Base-by-base conservation (phyloP, 257 asterid genomes). In the Solanum verrucosum region DNA sequence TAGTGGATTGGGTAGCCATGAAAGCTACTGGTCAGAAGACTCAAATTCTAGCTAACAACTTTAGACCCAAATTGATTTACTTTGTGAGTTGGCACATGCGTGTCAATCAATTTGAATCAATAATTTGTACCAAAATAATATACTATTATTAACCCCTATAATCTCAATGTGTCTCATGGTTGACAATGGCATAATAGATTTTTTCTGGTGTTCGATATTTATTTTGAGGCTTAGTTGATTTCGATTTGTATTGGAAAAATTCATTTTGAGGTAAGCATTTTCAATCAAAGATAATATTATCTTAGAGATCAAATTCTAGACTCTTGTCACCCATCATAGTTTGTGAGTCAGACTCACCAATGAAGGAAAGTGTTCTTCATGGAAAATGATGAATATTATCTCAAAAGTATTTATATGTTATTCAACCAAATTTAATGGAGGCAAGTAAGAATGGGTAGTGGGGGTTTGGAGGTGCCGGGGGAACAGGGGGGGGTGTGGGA, bases 61-160 rank as follows among this genome's bases (percentile, higher is more conserved):
- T 81, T 29, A 16, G 9, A 27, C 9, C 67, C 67, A 79, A 79
- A 79, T 9, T 79, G 14, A 3, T 78, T 78, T 25, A 7, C 79
- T 25, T 44, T 27, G 25, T 44, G 85, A 79, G 85, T 79, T 78
- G 84, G 84, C 84, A 78, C 65, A 15, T 79, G 40, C 34, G 25
- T 79, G 67, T 44, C 40, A 78, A 73, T 35, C 82, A 75, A 21
- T 75, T 75, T 75, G 56, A 40, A 79, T 11, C 67, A 46, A 79
- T 27, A 4, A 40, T 77, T 75, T 77, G 14, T 23, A 52, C 27
- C 5, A 38, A 74, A 5, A 38, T 13, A 59, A 38, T 38, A 6
- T 6, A 78, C 31, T n/a, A 5, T 6, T n/a, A 40, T 40, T 23
- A 37, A 37, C 56, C 37, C 12, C 27, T 81, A 4, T 2, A 20